Conservation (phyloP, 2,329 filamentous ascomycete species). For the Coniella vitis region DNA sequence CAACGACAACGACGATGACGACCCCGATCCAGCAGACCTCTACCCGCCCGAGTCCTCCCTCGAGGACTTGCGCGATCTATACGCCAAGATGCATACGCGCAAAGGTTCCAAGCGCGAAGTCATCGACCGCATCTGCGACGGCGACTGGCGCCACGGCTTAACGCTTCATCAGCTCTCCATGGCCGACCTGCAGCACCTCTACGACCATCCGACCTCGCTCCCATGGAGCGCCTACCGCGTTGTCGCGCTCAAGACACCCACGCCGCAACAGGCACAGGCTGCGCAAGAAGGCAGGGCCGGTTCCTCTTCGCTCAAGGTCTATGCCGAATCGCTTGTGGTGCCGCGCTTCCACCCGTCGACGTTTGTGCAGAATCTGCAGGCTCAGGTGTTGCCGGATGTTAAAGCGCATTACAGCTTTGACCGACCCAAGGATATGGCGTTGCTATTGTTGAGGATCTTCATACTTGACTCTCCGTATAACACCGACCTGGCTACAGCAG, state of each 20-base stretch:
- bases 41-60: constrained; percentile 62
- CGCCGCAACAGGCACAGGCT: constrained; percentile 5
- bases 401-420: constrained; percentile 81
- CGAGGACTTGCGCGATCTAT: constrained; percentile 59
- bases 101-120: constrained; percentile 59
- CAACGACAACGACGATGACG: constrained; percentile 44
- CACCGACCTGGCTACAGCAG: constrained; percentile 41
- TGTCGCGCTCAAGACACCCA: constrained; percentile 40
- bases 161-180: constrained; percentile 62
- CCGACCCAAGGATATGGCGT: constrained; percentile 59
- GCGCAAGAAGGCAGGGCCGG: constrained; percentile 35
- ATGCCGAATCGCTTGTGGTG: constrained; percentile 41
- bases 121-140: constrained; percentile 55
- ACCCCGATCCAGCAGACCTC: constrained; percentile 56
- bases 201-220: constrained; percentile 57
- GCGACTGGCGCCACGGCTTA: constrained; percentile 62
- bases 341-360: constrained; percentile 75
- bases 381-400: constrained; percentile 67
- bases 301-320: constrained; percentile 32
- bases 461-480: constrained; percentile 78
- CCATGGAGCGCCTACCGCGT: constrained; percentile 60
- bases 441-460: constrained; percentile 72
- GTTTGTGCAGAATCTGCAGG: constrained; percentile 70
- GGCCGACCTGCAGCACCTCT: constrained; percentile 60
- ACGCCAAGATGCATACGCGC: constrained; percentile 50